Percentiles rank a stretch among this genome's conserved stretches.
These are phyloP conservation scores for Neurospora hispaniola DNA, from an alignment of 495 filamentous ascomycete species.

Conservation along the genomic window DNA sequence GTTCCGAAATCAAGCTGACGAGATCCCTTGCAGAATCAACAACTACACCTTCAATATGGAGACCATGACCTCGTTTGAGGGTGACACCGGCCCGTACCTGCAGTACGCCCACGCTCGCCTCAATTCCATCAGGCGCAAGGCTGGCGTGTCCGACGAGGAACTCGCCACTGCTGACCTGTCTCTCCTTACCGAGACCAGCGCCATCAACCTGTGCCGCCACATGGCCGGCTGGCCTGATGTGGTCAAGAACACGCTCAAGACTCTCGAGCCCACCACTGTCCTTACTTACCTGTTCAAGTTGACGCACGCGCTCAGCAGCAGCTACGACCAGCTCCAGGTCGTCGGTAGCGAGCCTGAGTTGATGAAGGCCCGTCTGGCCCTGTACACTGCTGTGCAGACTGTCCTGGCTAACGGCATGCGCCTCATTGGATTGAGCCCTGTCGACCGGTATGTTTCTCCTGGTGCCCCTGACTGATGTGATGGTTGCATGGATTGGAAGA, in stretches of 20 bases:
- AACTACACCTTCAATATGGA: conserved; percentile 56
- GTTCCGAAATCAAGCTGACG: not conserved
- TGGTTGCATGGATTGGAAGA: not conserved
- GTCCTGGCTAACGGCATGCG: conserved; percentile 80
- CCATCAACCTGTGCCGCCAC: conserved; percentile 48
- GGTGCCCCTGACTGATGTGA: not conserved
- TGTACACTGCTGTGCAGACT: conserved; percentile 69
- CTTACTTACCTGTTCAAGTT: conserved; percentile 81
- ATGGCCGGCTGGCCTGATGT: conserved; percentile 57
- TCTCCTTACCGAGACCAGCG: conserved; percentile 49
- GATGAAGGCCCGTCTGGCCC: conserved; percentile 67
- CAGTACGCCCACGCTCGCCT: conserved; percentile 60
- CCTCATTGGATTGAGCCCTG: conserved; percentile 66
- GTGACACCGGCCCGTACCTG: conserved; percentile 59
- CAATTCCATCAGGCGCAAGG: conserved; percentile 48
- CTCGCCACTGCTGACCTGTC: conserved; percentile 45
- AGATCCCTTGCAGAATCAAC: conserved; percentile 36
- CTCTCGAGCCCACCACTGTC: conserved; percentile 55
- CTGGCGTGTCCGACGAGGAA: conserved; percentile 40
- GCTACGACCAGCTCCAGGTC: conserved; percentile 73
- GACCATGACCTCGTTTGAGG: conserved; percentile 59
- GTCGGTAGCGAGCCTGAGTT: conserved; percentile 60
- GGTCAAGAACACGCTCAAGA: conserved; percentile 51
- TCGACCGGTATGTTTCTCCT: conserved; percentile 41
- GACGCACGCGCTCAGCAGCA: conserved; percentile 74